Base-by-base conservation (phyloP, 108 stramenopile species). In the Nitzschia sp. region DNA sequence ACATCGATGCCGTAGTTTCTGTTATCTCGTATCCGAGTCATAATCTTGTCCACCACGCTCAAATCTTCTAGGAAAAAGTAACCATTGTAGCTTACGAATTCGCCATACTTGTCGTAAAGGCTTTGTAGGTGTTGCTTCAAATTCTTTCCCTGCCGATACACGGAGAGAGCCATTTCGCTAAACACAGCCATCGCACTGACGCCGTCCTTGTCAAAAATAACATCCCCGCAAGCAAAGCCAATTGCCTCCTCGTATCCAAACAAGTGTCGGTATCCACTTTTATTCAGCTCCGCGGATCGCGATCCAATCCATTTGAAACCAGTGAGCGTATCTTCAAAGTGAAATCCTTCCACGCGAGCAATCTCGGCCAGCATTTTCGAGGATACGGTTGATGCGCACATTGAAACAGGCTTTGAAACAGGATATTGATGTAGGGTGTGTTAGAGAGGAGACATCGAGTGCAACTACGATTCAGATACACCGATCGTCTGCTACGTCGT, bases 211-310 rank as follows among this genome's bases (percentile, higher is more conserved):
- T 99, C 98, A 36, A 85, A 85, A 9, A 97, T 80, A 21, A 96
- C 81, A 54, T 94, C 93, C 1, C 96, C 96, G 41, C 86, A 86
- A 66, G 92, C 76, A 81, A 97, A 94, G 11, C 98, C 98, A 53
- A 99, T 96, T 25, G 97, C 97, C 70, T 99, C 98, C 85, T 99
- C 98, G 63, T 97, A 98, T 5, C 87, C 81, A 66, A 98, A 90
- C 29, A 98, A 53, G 53, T 95, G 82, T 27, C 71, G 66, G 52
- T 92, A 91, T 45, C 93, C 94, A 16, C 35, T 41, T 61, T 78
- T 53, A 22, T 56, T 68, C 34, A 96, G 79, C 33, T 79, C 74
- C 0, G 80, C 53, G 4, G 86, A 73, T 44, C 88, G 80, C 29
- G 82, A 84, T 23, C 93, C 96, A 66, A 98, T 96, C 96, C 96